Conservation (phyloP, 2,329 filamentous ascomycete species). For the Paecilomyces variotii region DNA sequence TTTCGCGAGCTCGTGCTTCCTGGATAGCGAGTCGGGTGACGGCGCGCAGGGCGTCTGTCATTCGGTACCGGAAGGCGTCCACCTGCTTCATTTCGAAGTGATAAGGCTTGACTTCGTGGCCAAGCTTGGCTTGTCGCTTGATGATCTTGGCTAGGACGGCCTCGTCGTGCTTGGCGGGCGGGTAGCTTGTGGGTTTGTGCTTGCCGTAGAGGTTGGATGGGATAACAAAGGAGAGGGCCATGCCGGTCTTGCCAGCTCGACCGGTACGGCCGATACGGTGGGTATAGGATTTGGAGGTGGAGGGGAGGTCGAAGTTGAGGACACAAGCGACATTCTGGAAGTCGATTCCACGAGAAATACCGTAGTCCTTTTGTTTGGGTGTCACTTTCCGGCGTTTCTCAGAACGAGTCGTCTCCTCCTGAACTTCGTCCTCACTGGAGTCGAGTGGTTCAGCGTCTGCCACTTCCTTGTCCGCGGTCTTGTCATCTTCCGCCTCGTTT, state of each 20-base stretch:
- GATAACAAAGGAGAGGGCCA: conserved; percentile 91
- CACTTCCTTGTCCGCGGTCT: conserved; percentile 20
- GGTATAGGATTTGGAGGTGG: conserved; percentile 84
- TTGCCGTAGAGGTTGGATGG: conserved; percentile 76
- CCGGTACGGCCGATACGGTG: conserved; percentile 93
- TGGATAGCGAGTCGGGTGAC: conserved; percentile 86
- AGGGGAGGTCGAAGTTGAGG: conserved; percentile 93
- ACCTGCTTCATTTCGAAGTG: conserved; percentile 91
- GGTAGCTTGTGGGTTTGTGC: conserved; percentile 75
- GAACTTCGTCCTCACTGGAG: not conserved
- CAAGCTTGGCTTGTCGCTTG: conserved; percentile 68
- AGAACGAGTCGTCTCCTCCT: conserved; percentile 10
- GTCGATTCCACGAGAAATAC: conserved; percentile 91
- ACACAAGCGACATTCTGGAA: conserved; percentile 93
- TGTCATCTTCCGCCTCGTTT: conserved; percentile 30
- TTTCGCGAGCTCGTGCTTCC: conserved; percentile 79
- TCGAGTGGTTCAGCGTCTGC: conserved; percentile 11
- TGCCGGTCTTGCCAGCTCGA: conserved; percentile 81
- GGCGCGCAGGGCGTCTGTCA: conserved; percentile 82
- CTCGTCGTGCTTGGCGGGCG: conserved; percentile 74
- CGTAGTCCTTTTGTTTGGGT: conserved; percentile 75
- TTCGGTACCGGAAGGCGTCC: conserved; percentile 88
- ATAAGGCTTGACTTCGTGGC: conserved; percentile 79
- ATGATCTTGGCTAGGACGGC: conserved; percentile 72
- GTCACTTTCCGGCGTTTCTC: conserved; percentile 59